Conservation (phyloP, 805 yeast genomes). For the Candida broadrunensis region DNA sequence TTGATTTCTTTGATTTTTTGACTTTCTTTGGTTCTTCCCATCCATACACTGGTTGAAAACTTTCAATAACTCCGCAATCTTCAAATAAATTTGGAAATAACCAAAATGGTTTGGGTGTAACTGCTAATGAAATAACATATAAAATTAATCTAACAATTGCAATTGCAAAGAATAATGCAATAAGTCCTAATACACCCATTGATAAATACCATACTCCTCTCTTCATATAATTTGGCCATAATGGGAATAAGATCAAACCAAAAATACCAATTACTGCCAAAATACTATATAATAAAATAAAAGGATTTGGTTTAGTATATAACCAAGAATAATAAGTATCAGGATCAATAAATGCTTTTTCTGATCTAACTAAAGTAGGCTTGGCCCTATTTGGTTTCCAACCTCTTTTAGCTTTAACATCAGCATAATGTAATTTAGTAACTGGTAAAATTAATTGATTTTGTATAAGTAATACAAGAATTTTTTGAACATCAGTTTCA, state of each 20-base stretch:
- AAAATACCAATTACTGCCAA: slow-evolving; percentile 65
- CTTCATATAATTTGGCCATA: slow-evolving; percentile 93
- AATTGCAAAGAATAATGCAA: slow-evolving; percentile 70
- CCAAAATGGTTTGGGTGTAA: slow-evolving; percentile 82
- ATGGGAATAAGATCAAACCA: slow-evolving; percentile 74
- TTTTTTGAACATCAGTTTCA: slow-evolving; percentile 56
- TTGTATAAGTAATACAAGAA: slow-evolving; percentile 67
- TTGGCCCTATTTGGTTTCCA: slow-evolving; percentile 59
- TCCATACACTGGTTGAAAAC: slow-evolving; percentile 86
- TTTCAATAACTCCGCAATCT: slow-evolving; percentile 90
- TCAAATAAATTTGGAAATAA: slow-evolving; percentile 93
- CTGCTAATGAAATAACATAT: slow-evolving; percentile 55
- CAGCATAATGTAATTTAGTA: slow-evolving; percentile 64
- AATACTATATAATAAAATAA: slow-evolving; percentile 57
- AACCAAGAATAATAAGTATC: slow-evolving; percentile 84
- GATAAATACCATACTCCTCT: slow-evolving; percentile 88
- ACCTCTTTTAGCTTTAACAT: slow-evolving; percentile 55
- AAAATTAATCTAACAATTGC: slow-evolving; percentile 79
- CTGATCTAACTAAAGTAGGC: slow-evolving; percentile 58
- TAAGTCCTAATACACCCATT: slow-evolving; percentile 67
- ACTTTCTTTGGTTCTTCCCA: slow-evolving; percentile 56
- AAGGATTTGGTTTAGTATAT: slow-evolving; percentile 69
- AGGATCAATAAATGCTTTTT: slow-evolving; percentile 57
- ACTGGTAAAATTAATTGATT: slow-evolving; percentile 75
- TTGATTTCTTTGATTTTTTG: slow-evolving; percentile 19